Base-by-base conservation (phyloP, 2,329 filamentous ascomycete genomes). In the Plenodomus tracheiphilus region DNA sequence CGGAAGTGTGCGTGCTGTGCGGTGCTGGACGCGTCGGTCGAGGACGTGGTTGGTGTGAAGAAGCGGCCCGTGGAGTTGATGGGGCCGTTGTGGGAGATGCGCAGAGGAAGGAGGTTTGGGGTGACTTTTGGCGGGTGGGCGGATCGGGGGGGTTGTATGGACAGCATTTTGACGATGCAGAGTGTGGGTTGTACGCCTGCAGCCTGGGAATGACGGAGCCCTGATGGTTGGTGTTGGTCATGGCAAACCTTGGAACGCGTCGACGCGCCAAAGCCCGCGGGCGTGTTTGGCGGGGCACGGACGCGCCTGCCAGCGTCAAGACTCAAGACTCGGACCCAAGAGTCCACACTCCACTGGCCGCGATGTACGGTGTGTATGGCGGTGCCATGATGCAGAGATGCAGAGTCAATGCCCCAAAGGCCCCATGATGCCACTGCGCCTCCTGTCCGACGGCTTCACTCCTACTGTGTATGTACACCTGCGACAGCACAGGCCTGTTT, bases 21-120 rank as follows among this genome's bases (percentile, higher is more conserved):
- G 16, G 57, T 20, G 13, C 18, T 20, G 35, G 35, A 37, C 7
- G 35, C 10, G 21, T 28, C 25, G 11, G 18, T 9, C 64, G 71
- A 58, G 55, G 76, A 72, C 20, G 72, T 67, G 22, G 66, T 72
- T 0, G 89, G 88, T 5, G 75, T 79, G 91, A 91, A 97, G 68
- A 89, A 91, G 37, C 84, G 77, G 18, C 81, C 72, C 4, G 81
- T 76, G 1, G 84, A 77, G 42, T 85, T 81, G 45, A 93, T 77
- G 1, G 85, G 79, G 1, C 92, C 92, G 60, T 88, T 84, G 71
- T 95, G 87, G 62, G 92, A 81, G 65, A 97, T 84, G 46, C 84
- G 83, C 63, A 89, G 94, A 3, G 92, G 91, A 13, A 97, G 79
- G 17, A 96, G 75, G 64, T 96, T 87, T 3, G 87, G 82, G 0